Evolutionary conservation across 2,329 filamentous ascomycete species (phyloP).

Genomic region (Aspergillus melleus): DNA sequence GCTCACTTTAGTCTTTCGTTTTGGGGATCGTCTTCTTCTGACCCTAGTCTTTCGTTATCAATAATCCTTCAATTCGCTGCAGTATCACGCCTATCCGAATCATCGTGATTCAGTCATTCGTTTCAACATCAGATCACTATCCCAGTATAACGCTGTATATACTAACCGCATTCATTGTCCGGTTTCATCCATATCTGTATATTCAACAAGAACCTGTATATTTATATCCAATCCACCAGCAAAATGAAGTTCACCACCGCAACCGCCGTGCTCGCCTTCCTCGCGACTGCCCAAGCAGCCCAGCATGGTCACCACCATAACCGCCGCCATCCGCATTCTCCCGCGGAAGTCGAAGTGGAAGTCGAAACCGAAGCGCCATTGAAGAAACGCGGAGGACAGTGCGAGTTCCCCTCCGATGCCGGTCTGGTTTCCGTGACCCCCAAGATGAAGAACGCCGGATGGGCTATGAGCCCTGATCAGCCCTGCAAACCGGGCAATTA

Average conservation of each 20-base stretch:
- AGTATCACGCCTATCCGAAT: not conserved
- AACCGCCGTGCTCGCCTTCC: constrained; percentile 39
- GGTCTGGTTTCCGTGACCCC: constrained; percentile 70
- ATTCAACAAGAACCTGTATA: not conserved
- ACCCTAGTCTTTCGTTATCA: constrained; percentile 24
- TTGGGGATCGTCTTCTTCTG: constrained; percentile 19
- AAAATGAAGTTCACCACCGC: constrained; percentile 37
- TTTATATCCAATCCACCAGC: not conserved
- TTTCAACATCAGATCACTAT: not conserved
- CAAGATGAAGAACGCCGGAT: constrained; percentile 65
- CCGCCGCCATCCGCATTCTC: constrained; percentile 26
- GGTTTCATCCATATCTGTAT: not conserved
- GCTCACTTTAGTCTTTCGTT: constrained; percentile 27
- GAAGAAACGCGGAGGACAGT: constrained; percentile 58
- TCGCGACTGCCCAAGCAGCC: constrained; percentile 37
- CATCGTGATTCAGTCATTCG: not conserved
- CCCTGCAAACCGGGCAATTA: constrained; percentile 66
- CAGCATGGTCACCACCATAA: constrained; percentile 29
- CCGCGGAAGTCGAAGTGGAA: constrained; percentile 21
- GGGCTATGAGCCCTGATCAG: constrained; percentile 77
- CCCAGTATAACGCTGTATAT: not conserved
- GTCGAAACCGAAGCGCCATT: constrained; percentile 30
- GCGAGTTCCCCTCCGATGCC: constrained; percentile 65
- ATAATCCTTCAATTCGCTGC: not conserved
- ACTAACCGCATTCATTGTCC: not conserved